These are phyloP conservation scores for Phytomonas sp. DNA, from an alignment of 208 protist genomes.

Conservation along the genomic window DNA sequence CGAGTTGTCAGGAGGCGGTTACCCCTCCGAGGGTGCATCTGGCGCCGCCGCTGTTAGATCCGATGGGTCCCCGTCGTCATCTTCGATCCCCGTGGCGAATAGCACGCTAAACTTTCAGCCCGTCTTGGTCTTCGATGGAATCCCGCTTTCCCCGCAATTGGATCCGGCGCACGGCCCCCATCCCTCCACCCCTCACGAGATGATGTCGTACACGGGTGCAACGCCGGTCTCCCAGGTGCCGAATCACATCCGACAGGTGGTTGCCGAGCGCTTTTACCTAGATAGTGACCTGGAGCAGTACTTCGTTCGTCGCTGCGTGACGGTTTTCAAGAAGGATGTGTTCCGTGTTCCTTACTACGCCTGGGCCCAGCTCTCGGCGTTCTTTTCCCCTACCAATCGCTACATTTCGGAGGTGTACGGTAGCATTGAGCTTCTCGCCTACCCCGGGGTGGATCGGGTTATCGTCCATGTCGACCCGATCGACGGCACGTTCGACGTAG, in stretches of 20 bases:
- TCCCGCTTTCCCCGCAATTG: background rate
- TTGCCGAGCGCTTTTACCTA: constrained; percentile 50
- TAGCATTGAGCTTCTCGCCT: constrained; percentile 74
- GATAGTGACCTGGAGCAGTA: constrained; percentile 71
- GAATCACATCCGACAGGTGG: constrained; percentile 28
- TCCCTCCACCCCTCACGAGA: background rate
- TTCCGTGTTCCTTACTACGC: constrained; percentile 75
- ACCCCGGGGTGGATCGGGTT: constrained; percentile 73
- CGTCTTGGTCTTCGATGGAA: background rate
- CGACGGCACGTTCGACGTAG: constrained; percentile 52
- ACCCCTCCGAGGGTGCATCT: background rate
- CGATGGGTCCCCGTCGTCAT: background rate
- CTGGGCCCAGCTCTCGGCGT: constrained; percentile 80
- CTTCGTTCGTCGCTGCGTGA: constrained; percentile 32
- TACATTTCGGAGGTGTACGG: constrained; percentile 68
- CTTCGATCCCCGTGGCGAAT: background rate
- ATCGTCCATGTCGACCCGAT: constrained; percentile 69
- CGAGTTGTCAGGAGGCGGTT: background rate
- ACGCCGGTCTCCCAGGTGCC: constrained; percentile 14
- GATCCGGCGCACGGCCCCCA: background rate
- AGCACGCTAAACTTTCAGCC: background rate
- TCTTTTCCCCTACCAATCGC: constrained; percentile 34
- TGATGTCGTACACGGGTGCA: background rate
- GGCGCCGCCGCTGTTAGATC: no score
- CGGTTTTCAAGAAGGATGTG: constrained; percentile 39